Percentiles rank a stretch among this genome's conserved stretches.
These are phyloP conservation scores for Fraxinus floribunda DNA, from an alignment of 305 asterid species.

Conservation along the genomic window DNA sequence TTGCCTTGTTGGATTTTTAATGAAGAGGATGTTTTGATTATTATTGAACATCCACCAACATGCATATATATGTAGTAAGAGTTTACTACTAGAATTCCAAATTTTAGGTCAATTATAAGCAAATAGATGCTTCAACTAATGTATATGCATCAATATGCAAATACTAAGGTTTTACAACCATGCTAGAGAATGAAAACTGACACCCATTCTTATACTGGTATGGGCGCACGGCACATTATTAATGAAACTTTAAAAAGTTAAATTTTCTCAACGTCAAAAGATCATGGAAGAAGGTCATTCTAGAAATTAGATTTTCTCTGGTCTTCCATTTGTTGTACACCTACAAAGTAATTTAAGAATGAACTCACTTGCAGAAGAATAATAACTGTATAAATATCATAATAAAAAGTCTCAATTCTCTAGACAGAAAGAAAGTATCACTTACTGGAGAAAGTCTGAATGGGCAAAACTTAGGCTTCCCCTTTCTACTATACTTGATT, in stretches of 20 bases:
- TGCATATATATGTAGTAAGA: not conserved
- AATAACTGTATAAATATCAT: not conserved
- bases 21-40: not conserved
- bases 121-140: not conserved
- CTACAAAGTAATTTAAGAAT: not conserved
- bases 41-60: not conserved
- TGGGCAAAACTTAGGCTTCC: constrained; percentile 90
- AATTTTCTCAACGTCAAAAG: not conserved
- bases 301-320: not conserved
- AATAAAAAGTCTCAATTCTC: not conserved
- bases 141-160: not conserved
- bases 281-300: not conserved
- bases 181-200: not conserved
- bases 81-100: not conserved
- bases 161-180: not conserved
- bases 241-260: not conserved
- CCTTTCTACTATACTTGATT: constrained; percentile 91
- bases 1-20: not conserved
- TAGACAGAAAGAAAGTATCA: constrained; percentile 15
- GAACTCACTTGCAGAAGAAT: not conserved
- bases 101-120: not conserved
- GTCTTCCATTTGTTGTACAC: not conserved
- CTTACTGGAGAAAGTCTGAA: constrained; percentile 91
- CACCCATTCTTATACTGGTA: not conserved
- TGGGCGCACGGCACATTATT: not conserved